Evolutionary conservation across 2,329 filamentous ascomycete genomes (phyloP).

Genomic region (Zymoseptoria pseudotritici): DNA sequence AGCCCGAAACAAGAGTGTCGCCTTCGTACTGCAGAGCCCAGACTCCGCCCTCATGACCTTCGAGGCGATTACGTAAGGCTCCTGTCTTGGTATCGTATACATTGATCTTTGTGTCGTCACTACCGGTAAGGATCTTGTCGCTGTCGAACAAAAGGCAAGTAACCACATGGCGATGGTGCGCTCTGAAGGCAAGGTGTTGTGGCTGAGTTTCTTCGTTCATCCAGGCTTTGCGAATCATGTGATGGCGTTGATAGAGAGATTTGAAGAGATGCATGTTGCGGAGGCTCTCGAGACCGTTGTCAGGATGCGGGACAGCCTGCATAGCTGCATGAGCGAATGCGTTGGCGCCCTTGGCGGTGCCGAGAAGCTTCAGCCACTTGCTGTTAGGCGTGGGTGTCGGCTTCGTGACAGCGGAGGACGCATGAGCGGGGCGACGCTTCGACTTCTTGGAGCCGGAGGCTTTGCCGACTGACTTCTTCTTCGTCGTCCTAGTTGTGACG

Average conservation of each 20-base stretch:
- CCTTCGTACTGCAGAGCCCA: slow-evolving; percentile 97
- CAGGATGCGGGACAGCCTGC: slow-evolving; percentile 70
- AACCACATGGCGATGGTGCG: slow-evolving; percentile 91
- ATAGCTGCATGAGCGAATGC: slow-evolving; percentile 82
- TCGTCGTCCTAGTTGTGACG: slow-evolving; percentile 15
- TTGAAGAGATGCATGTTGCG: slow-evolving; percentile 89
- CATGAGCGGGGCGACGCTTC: slow-evolving; percentile 36
- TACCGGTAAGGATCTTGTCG: slow-evolving; percentile 95
- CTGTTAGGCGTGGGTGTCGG: slow-evolving; percentile 33
- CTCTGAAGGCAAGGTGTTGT: slow-evolving; percentile 89
- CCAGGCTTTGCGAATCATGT: slow-evolving; percentile 87
- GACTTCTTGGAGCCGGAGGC: slow-evolving; percentile 40
- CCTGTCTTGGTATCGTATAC: slow-evolving; percentile 97
- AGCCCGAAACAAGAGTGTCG: slow-evolving; percentile 90
- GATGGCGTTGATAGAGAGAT: slow-evolving; percentile 85
- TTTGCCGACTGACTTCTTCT: slow-evolving; percentile 19
- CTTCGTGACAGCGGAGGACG: slow-evolving; percentile 32
- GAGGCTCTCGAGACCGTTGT: slow-evolving; percentile 69
- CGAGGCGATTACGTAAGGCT: slow-evolving; percentile 70
- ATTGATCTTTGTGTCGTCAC: slow-evolving; percentile 94
- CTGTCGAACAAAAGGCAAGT: slow-evolving; percentile 97
- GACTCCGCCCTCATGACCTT: slow-evolving; percentile 92
- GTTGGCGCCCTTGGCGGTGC: slow-evolving; percentile 69
- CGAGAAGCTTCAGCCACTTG: slow-evolving; percentile 40
- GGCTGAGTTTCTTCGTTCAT: slow-evolving; percentile 76